Percentiles rank a stretch among this genome's conserved stretches.
These are phyloP conservation scores for Sideroxylon spinosum DNA, from an alignment of 179 eudicot species.

Conservation along the genomic window DNA sequence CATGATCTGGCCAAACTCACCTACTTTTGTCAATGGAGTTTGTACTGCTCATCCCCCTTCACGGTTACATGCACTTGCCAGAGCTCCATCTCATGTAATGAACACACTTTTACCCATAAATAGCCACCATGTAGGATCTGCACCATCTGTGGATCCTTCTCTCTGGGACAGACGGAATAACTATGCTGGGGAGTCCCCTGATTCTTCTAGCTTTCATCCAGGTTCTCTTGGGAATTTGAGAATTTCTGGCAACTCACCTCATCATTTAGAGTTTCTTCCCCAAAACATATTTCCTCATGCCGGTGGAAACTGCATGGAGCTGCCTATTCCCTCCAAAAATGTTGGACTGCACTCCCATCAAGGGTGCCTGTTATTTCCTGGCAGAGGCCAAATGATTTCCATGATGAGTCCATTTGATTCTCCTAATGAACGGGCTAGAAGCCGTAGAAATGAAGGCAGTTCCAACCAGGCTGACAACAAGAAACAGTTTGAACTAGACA, in stretches of 20 bases:
- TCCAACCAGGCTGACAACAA: slow-evolving; percentile 58
- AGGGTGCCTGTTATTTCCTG: slow-evolving; percentile 47
- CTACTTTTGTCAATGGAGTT: slow-evolving; percentile 45
- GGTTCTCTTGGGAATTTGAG: slow-evolving; percentile 57
- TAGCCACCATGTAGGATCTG: slow-evolving; percentile 66
- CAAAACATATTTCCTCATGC: slow-evolving; percentile 46
- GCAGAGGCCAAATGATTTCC: slow-evolving; percentile 56
- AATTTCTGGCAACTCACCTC: slow-evolving; percentile 54
- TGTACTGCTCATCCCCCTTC: slow-evolving; percentile 40
- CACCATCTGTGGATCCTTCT: slow-evolving; percentile 58
- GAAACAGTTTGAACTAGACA: slow-evolving; percentile 76
- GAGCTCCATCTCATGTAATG: slow-evolving; percentile 49
- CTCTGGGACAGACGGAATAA: slow-evolving; percentile 58
- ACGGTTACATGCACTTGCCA: slow-evolving; percentile 37
- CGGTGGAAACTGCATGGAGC: slow-evolving; percentile 56
- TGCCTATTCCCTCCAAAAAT: slow-evolving; percentile 47
- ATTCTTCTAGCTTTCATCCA: slow-evolving; percentile 50
- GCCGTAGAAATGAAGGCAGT: slow-evolving; percentile 52
- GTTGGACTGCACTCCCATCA: slow-evolving; percentile 47
- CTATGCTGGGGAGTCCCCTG: slow-evolving; percentile 53
- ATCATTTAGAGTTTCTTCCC: slow-evolving; percentile 48
- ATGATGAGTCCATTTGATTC: slow-evolving; percentile 49
- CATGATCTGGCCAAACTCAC: slow-evolving; percentile 58
- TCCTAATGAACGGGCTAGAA: slow-evolving; percentile 52
- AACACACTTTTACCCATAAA: slow-evolving; percentile 40